Evolutionary conservation across 2,329 filamentous ascomycete genomes (phyloP), one percentile per base, ranked within the genome.

Genomic region (Apiospora sp.): DNA sequence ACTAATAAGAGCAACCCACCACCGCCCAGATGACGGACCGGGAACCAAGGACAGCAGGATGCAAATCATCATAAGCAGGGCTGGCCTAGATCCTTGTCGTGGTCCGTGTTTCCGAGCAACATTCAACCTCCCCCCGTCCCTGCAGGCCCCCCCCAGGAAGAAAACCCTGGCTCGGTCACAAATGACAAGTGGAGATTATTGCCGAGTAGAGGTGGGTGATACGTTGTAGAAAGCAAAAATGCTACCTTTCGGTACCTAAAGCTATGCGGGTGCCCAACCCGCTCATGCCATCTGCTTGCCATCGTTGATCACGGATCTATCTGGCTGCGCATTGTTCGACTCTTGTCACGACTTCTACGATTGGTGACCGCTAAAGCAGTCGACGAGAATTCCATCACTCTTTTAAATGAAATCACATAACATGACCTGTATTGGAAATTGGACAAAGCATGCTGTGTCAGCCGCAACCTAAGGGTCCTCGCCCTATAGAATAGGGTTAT

Each of bases 131-230:
- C 54, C 34, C 54, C 54, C 54, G 34, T 34, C 16, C 30, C 54
- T 61, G 30, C 54, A 61, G 54, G 46, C 1, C 16, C 54, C 54
- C 48, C 58, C 58, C 58, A 41, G 58, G 34, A 41, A 13, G 19
- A 12, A 12, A 41, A 64, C 58, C 58, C 58, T 64, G 58, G 58
- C n/a, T 69, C 48, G 67, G 46, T 72, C 71, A 72, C 71, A 72
- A 46, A 54, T 72, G 71, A 72, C 68, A 72, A 70, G 71, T 72
- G 71, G 71, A 58, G 68, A 72, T 51, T 68, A 41, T 22, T 61
- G 54, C 54, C 54, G 54, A 19, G 19, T 13, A n/a, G 58, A n/a
- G 34, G 22, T 41, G 30, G 22, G 58, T 64, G 58, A 64, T 64
- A 41, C 34, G 58, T 64, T 64, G 58, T 64, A 64, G 58, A 64